Conservation (phyloP, 257 asterid species). For the Jaltomata sinuosa region DNA sequence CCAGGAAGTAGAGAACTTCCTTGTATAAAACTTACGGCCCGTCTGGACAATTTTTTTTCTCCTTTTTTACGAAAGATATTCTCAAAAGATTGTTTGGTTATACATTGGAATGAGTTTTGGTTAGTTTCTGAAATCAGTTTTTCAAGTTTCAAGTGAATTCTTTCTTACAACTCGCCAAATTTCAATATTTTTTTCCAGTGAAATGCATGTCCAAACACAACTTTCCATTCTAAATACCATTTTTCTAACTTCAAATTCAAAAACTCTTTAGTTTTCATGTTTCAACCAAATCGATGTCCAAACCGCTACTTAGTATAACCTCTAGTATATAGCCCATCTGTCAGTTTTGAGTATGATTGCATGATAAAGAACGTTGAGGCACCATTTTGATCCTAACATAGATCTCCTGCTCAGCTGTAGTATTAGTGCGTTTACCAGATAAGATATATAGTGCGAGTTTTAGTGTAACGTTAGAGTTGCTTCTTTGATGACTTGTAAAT, state of each 20-base stretch:
- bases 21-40: background rate
- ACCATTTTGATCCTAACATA: background rate
- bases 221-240: background rate
- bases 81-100: background rate
- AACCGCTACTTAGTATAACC: background rate
- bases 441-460: background rate
- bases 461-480: background rate
- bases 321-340: background rate
- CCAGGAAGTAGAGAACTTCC: background rate
- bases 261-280: background rate
- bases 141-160: background rate
- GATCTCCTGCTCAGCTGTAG: background rate
- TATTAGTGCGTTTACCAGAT: background rate
- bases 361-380: background rate
- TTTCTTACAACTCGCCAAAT: background rate
- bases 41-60: background rate
- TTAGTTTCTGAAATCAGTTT: background rate
- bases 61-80: background rate
- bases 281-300: background rate
- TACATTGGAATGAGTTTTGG: background rate
- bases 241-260: background rate
- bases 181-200: background rate
- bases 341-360: background rate
- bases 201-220: background rate
- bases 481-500: background rate